Evolutionary conservation across 176 grass and related monocot species (phyloP).

Genomic region (Sorghum bicolor): Sorghum_bicolor_NCBIv3 NC_012873.2:57244501-57245000

Average conservation of each 20-base stretch:
- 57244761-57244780: background rate
- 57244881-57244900: background rate
- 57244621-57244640: background rate
- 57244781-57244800: background rate
- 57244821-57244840: background rate
- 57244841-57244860: background rate
- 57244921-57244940: no score
- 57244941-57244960: background rate
- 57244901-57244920: no score
- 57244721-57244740: background rate
- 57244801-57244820: slow-evolving; percentile 2
- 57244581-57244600: background rate
- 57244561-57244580: background rate
- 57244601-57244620: background rate
- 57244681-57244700: background rate
- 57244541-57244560: background rate
- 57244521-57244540: no score
- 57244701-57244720: slow-evolving; percentile 2
- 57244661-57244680: background rate
- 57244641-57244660: background rate
- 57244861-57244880: background rate
- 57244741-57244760: background rate
- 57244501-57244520: no score
- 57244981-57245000: background rate
- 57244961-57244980: background rate